Conservation (phyloP, 768 basidiomycete species). For the Panellus pusillus region DNA sequence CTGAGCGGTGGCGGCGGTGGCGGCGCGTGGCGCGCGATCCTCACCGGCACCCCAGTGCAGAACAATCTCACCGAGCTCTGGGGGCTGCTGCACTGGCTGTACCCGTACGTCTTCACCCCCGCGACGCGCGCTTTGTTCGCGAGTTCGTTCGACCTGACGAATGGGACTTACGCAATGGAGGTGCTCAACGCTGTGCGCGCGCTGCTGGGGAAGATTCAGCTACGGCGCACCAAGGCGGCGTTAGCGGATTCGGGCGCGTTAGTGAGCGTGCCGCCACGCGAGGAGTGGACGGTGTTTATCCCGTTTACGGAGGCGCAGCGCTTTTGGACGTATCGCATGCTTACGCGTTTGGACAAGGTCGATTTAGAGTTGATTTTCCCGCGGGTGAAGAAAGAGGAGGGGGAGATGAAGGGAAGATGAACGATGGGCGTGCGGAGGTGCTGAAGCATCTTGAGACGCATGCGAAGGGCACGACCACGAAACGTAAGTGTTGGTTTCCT, state of each 20-base stretch:
- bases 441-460: slow-evolving; percentile 39
- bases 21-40: slow-evolving; percentile 58
- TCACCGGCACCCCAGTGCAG: slow-evolving; percentile 76
- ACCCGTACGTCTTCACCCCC: slow-evolving; percentile 54
- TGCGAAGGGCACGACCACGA: slow-evolving; percentile 31
- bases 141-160: slow-evolving; percentile 51
- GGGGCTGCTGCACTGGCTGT: slow-evolving; percentile 57
- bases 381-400: slow-evolving; percentile 22
- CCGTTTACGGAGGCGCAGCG: slow-evolving; percentile 60
- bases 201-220: slow-evolving; percentile 54
- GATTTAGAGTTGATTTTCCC: slow-evolving; percentile 53
- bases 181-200: slow-evolving; percentile 50
- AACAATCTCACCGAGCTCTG: slow-evolving; percentile 64
- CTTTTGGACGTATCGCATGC: slow-evolving; percentile 60
- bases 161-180: slow-evolving; percentile 49
- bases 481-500: slow-evolving; percentile 27
- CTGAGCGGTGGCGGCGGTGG: slow-evolving; percentile 39
- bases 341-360: slow-evolving; percentile 51
- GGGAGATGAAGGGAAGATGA: slow-evolving; percentile 27
- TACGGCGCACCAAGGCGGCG: slow-evolving; percentile 58
- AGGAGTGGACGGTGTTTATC: slow-evolving; percentile 57
- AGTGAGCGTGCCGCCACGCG: slow-evolving; percentile 50
- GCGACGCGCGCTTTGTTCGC: slow-evolving; percentile 47
- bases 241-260: slow-evolving; percentile 29
- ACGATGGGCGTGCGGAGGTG: slow-evolving; percentile 41